phyloP scores from a whole-genome alignment of 257 asterid genomes.

The Mentha longifolia region DNA sequence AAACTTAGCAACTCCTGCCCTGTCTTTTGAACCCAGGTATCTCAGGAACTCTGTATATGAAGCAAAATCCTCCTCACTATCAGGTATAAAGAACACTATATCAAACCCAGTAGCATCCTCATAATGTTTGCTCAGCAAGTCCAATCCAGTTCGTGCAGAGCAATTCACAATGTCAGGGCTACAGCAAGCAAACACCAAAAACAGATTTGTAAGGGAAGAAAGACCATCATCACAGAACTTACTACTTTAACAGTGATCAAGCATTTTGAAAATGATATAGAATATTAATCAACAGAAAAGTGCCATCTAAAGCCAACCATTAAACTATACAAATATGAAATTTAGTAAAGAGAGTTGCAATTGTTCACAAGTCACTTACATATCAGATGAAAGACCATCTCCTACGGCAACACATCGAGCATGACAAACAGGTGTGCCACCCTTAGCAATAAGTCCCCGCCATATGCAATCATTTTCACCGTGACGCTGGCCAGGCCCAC shows the following conservation, averaged over 20 bases:
- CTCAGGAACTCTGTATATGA: constrained; percentile 90
- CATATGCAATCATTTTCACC: constrained; percentile 70
- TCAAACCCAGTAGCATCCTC: constrained; percentile 87
- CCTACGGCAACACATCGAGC: constrained; percentile 95
- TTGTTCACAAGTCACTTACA: constrained; percentile 59
- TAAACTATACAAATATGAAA: background rate
- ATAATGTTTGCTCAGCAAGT: constrained; percentile 78
- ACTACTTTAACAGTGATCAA: background rate
- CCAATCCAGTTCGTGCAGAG: constrained; percentile 94
- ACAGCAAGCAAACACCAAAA: constrained; percentile 33
- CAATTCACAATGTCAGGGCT: constrained; percentile 90
- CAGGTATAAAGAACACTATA: constrained; percentile 84
- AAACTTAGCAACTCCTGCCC: constrained; percentile 98
- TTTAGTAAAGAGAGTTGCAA: constrained; percentile 16
- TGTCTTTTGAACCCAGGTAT: constrained; percentile 77
- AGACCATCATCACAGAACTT: background rate
- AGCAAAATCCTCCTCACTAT: constrained; percentile 89
- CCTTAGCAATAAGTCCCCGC: constrained; percentile 94
- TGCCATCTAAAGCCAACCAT: constrained; percentile 29
- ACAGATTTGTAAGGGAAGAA: constrained; percentile 21
- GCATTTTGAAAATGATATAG: constrained; percentile 10
- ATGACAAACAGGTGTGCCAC: constrained; percentile 89
- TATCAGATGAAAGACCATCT: constrained; percentile 62
- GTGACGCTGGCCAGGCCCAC: constrained; percentile 52
- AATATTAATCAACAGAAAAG: constrained; percentile 25